Evolutionary conservation across 768 basidiomycete species (phyloP), one percentile per base, ranked within the genome.

Genomic region (Mycena filopes): DNA sequence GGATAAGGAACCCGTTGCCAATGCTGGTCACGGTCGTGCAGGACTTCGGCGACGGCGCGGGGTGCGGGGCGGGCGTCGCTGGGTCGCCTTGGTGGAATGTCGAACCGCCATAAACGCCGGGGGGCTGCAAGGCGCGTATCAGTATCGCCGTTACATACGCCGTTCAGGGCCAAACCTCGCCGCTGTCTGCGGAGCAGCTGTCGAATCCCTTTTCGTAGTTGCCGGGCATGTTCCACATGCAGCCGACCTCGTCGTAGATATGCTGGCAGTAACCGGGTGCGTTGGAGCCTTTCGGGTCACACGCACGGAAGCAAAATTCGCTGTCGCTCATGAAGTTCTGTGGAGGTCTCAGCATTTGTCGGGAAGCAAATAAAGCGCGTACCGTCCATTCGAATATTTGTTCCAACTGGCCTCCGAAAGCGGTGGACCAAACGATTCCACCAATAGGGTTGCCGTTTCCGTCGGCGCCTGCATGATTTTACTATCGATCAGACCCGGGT

Each of bases 351-450:
- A 40, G 65, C 57, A 36, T 3, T 42, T 42, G 29, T 16, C 33
- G 18, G 23, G 25, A 48, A 28, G n/a, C n/a, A 60, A 26, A 23
- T 18, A 53, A 48, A 51, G 31, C 11, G 60, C 77, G 69, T 74
- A 89, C 87, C 49, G 89, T 92, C 93, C 93, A 94, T 73, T 93
- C 88, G 69, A 87, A 83, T 42, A 91, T 79, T 71, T 92, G 83
- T 68, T 84, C 67, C 4, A 86, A 67, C 49, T 79, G 77, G 23
- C 86, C 89, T 75, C 86, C 88, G 75, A 89, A 92, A n/a, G 88
- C 89, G 63, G 61, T 83, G 23, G 90, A 89, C 74, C 92, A 92
- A n/a, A 94, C 88, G 45, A 92, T 81, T 4, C 86, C 89, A 29
- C 89, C 91, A 36, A 59, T 40, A 10, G 60, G 61, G 25, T 67